A percentile compares a stretch with the other conserved stretches of the same genome.
phyloP scores from a whole-genome alignment of 352 stramenopile species.

The Phytophthora megakarya region DNA sequence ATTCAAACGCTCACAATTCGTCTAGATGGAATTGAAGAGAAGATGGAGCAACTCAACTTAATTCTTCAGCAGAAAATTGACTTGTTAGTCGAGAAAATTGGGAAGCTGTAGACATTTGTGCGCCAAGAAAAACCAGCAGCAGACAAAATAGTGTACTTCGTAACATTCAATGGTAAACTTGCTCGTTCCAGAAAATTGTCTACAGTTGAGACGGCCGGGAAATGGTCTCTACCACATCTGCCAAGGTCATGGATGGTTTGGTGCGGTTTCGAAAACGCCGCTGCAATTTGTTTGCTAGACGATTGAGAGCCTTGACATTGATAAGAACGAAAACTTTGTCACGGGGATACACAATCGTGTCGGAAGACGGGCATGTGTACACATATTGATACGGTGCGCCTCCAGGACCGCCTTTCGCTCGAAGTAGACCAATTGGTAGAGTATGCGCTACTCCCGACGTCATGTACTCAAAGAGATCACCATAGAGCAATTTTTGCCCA shows the following conservation, averaged over 20 bases:
- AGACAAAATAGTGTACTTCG: neutral
- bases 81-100: slow-evolving; percentile 1
- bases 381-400: slow-evolving; percentile 76
- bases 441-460: slow-evolving; percentile 69
- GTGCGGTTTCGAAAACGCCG: slow-evolving; percentile 59
- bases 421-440: slow-evolving; percentile 79
- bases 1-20: neutral
- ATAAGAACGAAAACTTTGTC: slow-evolving; percentile 88
- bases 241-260: slow-evolving; percentile 29
- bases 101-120: neutral
- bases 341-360: slow-evolving; percentile 61
- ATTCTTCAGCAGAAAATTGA: slow-evolving; percentile 6
- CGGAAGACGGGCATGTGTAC: slow-evolving; percentile 74
- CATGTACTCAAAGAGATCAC: slow-evolving; percentile 80
- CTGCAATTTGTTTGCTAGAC: slow-evolving; percentile 79
- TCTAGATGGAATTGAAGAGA: neutral
- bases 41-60: slow-evolving; percentile 4
- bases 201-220: slow-evolving; percentile 23
- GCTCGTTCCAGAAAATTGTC: slow-evolving; percentile 1
- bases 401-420: slow-evolving; percentile 49
- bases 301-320: slow-evolving; percentile 73
- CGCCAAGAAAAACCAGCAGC: too few species aligned
- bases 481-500: slow-evolving; percentile 53
- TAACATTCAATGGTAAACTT: neutral
- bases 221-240: slow-evolving; percentile 33